Conservation (phyloP, 768 basidiomycete species). For the Dictyophora rubrovolvata region DNA sequence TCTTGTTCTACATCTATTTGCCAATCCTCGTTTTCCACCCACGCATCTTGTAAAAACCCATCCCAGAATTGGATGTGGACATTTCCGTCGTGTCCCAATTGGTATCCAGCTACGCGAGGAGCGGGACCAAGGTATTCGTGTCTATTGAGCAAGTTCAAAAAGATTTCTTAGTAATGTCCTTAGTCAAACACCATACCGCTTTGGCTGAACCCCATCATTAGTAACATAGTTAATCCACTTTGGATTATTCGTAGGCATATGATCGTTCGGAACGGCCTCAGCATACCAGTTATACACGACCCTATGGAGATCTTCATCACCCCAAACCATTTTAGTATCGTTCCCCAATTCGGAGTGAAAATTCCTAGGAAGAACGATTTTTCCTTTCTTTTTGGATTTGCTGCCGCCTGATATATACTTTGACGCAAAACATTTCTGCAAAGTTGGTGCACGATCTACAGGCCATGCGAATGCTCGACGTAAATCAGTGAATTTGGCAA, state of each 20-base stretch:
- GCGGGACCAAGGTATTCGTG: constrained; percentile 37
- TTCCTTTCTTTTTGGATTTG: constrained; percentile 17
- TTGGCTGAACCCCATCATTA: constrained; percentile 22
- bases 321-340: constrained; percentile 23
- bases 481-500: constrained; percentile 21
- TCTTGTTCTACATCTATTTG: constrained; percentile 25
- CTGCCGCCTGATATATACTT: background rate
- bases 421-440: constrained; percentile 22
- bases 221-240: constrained; percentile 26
- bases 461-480: constrained; percentile 30
- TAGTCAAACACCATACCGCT: constrained; percentile 18
- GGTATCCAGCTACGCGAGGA: constrained; percentile 34
- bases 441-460: constrained; percentile 28
- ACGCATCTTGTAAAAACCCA: constrained; percentile 31
- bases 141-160: constrained; percentile 15
- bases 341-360: constrained; percentile 28
- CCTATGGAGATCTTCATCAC: constrained; percentile 30
- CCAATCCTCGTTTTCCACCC: constrained; percentile 35
- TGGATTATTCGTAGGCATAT: constrained; percentile 14
- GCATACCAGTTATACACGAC: constrained; percentile 24
- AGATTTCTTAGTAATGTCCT: background rate
- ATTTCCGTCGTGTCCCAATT: constrained; percentile 27
- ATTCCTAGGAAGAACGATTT: constrained; percentile 30
- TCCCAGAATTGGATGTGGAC: constrained; percentile 37
- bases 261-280: constrained; percentile 12